Conservation (phyloP, 176 grass and related monocot species). For the Avena sativa region DNA sequence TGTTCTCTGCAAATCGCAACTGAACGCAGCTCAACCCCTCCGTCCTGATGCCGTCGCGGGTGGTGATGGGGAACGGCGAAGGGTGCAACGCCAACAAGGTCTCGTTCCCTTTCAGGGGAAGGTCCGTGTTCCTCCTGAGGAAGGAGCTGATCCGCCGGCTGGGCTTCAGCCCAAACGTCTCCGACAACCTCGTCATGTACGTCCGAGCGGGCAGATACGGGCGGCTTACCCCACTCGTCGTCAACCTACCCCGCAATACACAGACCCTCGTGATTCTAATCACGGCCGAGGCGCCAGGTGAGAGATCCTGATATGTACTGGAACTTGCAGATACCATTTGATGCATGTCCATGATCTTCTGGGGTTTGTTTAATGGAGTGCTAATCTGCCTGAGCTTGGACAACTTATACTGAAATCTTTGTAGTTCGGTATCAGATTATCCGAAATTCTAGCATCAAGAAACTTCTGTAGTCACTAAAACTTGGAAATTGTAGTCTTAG, state of each 20-base stretch:
- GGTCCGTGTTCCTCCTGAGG: constrained; percentile 12
- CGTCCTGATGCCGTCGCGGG: background rate
- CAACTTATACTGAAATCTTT: background rate
- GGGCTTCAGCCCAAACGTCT: no score
- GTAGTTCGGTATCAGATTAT: background rate
- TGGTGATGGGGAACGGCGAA: background rate
- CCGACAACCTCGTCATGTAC: constrained; percentile 5
- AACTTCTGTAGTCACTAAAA: no score
- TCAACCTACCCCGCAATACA: constrained; percentile 11
- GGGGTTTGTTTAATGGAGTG: background rate
- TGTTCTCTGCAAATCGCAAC: background rate
- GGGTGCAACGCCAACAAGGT: background rate
- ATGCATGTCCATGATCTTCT: background rate
- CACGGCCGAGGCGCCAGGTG: background rate
- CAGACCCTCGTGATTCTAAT: background rate
- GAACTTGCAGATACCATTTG: background rate
- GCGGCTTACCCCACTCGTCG: constrained; percentile 37
- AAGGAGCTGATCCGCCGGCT: background rate
- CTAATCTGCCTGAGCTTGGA: background rate
- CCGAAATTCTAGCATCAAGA: background rate
- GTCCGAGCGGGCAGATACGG: background rate
- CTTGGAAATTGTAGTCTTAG: background rate
- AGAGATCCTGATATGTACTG: background rate
- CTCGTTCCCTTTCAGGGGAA: background rate
- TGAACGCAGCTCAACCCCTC: background rate